Conservation (phyloP, 192 early-diverging fungal genomes). For the Lobosporangium transversale region DNA sequence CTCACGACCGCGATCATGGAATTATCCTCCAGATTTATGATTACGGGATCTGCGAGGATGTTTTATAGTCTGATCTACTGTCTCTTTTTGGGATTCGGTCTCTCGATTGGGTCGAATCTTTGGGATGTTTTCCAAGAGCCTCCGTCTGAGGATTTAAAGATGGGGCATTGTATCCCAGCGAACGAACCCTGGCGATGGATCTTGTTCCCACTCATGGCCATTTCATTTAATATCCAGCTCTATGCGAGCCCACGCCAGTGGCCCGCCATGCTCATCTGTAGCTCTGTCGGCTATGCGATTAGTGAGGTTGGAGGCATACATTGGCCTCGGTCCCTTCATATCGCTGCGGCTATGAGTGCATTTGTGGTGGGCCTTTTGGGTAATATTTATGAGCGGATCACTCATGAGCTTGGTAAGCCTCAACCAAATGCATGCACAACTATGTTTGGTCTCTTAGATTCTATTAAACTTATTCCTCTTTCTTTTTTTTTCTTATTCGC, state of each 20-base stretch:
- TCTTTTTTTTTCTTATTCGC: background rate
- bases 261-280: slow-evolving; percentile 50
- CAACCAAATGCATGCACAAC: too few species aligned
- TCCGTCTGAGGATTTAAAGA: slow-evolving; percentile 43
- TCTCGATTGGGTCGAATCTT: slow-evolving; percentile 65
- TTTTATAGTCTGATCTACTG: slow-evolving; percentile 85
- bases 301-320: slow-evolving; percentile 37
- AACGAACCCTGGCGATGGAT: slow-evolving; percentile 51
- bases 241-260: slow-evolving; percentile 47
- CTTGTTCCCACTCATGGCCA: slow-evolving; percentile 45
- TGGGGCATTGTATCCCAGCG: slow-evolving; percentile 40
- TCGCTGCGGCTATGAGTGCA: slow-evolving; percentile 54
- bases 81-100: slow-evolving; percentile 81
- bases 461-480: too few species aligned
- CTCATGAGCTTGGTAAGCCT: slow-evolving; percentile 53
- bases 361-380: slow-evolving; percentile 55
- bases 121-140: slow-evolving; percentile 48
- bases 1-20: slow-evolving; percentile 93
- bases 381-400: slow-evolving; percentile 52
- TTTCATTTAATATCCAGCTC: slow-evolving; percentile 41
- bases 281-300: slow-evolving; percentile 49
- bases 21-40: slow-evolving; percentile 84
- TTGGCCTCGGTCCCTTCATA: slow-evolving; percentile 36
- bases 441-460: too few species aligned
- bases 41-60: slow-evolving; percentile 85